Evolutionary conservation across 2,329 filamentous ascomycete species (phyloP), one percentile per base, ranked within the genome.

Genomic region (Pyrenophora graminea): DNA sequence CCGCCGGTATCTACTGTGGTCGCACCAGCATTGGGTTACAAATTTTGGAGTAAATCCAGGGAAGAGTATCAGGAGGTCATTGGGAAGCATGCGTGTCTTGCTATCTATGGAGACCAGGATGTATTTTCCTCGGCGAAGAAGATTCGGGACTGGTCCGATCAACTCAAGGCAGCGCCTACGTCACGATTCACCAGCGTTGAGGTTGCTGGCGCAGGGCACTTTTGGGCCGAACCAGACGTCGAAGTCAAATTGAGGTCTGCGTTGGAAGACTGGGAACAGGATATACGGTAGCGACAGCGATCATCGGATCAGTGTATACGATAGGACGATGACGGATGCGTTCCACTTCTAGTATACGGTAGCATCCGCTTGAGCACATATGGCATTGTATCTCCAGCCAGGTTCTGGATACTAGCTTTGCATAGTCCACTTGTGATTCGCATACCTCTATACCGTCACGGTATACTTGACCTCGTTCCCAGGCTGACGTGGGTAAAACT

Each of bases 101-200:
- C 84, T 0, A 72, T 96, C 0, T 96, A 86, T 65, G 93, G 92
- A 1, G 84, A 87, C 43, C 78, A 82, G 3, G 92, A 97, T 70
- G 74, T 80, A 0, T 95, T 97, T 58, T 86, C 89, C 1, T 82
- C 85, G 1, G 77, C 77, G 3, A 81, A 79, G 51, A 89, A 84
- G 69, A 77, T 92, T 60, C 80, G 82, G 9, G 74, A 78, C 1
- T 96, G 92, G 92, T 77, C 78, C 8, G 74, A 76, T 34, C 79
- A 77, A 52, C 73, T 92, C 38, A 69, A 73, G 15, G 68, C 46
- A 4, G 66, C 64, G 4, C 33, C 59, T 7, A 59, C 50, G 3
- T 53, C 52, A 12, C 48, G 53, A 8, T 80, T 82, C 52, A 58
- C 60, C 21, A 74, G 74, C 59, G 64, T 72, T 13, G 76, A 81